phyloP scores from a whole-genome alignment of 768 basidiomycete genomes.

The Phylloporus scabripes region DNA sequence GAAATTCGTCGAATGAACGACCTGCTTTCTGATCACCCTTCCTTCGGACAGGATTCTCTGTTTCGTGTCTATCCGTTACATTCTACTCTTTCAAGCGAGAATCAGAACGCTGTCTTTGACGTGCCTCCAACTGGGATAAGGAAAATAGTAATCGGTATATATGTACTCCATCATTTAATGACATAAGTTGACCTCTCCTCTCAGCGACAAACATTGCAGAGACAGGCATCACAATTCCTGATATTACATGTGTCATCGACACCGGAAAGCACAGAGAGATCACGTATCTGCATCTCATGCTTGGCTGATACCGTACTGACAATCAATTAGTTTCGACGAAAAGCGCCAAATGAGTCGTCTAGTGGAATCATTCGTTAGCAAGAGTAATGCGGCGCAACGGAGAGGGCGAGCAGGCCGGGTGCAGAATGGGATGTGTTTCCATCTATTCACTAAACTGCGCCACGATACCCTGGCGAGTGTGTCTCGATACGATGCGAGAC shows the following conservation, averaged over 20 bases:
- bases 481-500: neutral
- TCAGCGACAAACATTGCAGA: conserved; percentile 90
- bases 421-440: conserved; percentile 85
- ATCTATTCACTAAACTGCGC: conserved; percentile 85
- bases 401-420: conserved; percentile 92
- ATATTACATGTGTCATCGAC: conserved; percentile 95
- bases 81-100: conserved; percentile 88
- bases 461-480: conserved; percentile 68
- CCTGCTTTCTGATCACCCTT: conserved; percentile 64
- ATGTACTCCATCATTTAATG: neutral
- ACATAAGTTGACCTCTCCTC: neutral
- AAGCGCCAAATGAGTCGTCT: conserved; percentile 92
- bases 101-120: conserved; percentile 88
- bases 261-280: conserved; percentile 92
- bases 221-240: conserved; percentile 97
- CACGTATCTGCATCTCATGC: conserved; percentile 42
- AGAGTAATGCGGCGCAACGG: conserved; percentile 85
- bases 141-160: conserved; percentile 90
- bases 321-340: conserved; percentile 73
- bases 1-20: conserved; percentile 91
- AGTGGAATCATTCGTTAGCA: conserved; percentile 86
- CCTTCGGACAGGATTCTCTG: conserved; percentile 54
- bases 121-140: conserved; percentile 71
- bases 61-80: conserved; percentile 86
- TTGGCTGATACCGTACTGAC: conserved; percentile 6